Evolutionary conservation across 805 yeast species (phyloP), one percentile per base, ranked within the genome.

Genomic region (Starmerella scarabaei): DNA sequence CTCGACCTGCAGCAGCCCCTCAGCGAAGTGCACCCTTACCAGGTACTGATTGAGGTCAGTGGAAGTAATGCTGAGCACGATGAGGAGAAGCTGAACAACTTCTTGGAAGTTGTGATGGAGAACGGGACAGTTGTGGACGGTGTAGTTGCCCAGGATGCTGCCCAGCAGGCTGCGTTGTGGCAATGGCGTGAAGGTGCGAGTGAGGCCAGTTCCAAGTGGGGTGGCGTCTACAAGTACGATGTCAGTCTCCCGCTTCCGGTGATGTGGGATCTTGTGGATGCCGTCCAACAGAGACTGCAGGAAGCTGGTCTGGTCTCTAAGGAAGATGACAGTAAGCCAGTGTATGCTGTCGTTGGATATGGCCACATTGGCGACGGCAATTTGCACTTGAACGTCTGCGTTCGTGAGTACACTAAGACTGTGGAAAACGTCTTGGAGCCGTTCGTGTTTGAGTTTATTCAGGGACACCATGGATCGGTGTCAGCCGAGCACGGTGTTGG

Each of bases 311-410:
- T 88, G 40, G 62, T 77, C 18, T 82, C 80, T 39, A 73, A 69
- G 35, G 73, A 75, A 26, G 79, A 72, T 31, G 55, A 47, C 7
- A 34, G 53, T 11, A 71, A 69, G 58, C 94, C 96, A 2, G 96
- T 82, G 2, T 77, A 83, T 39, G 79, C 75, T 45, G 93, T 93
- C 9, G 77, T 88, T 49, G 98, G 98, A 0, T 91, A 88, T 55
- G 98, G 98, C n/a, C 98, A 91, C 56, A 72, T 91, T 53, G 98
- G 98, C 41, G 98, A 91, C 58, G 97, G 98, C 38, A 91, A 91
- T 62, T 66, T 91, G 54, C 98, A 91, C 60, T 72, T 91, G 56
- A 91, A 91, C 57, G 93, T 91, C 37, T 79, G 93, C 32, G 94
- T 85, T 15, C 73, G 95, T 60, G 71, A 75, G 53, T 91, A 91